Base-by-base conservation (phyloP, 106 monocot genomes). In the Platanthera guangdongensis region DNA sequence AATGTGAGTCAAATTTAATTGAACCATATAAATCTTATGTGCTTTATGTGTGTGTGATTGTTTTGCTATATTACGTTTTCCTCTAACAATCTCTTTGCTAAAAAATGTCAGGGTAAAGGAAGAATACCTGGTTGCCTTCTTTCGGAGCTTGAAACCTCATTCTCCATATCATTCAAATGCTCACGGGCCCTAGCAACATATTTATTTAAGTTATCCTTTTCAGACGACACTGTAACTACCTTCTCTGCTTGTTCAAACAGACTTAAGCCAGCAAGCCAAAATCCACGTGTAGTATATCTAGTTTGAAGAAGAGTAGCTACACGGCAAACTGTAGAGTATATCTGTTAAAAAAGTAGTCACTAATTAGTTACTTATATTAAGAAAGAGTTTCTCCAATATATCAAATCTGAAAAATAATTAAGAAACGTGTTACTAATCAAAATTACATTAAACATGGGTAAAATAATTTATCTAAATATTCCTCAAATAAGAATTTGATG, bases 241-340 rank as follows among this genome's bases (percentile, higher is more conserved):
- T 51, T 50, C 71, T 85, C 86, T 53, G 88, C 85, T 79, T 88
- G 88, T 83, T 92, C 83, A 85, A 99, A 99, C 5, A 99, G 87
- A 67, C 80, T 94, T 74, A 99, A 80, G 4, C 99, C 99, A 82
- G 87, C 81, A 69, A 82, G 79, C 99, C 99, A 99, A 78, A 99
- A 99, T 49, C 94, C 91, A 73, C 86, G 83, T 49, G 92, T 76
- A 18, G 94, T 94, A 69, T 94, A 92, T 82, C 99, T 86, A 55
- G 99, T 92, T 69, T 92, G 99, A 76, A 99, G 88, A 68, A 99
- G 51, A 45, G 92, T 94, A 25, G 89, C 89, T 45, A 99, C 99
- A 60, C 94, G 89, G 64, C 84, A 91, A 79, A 94, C 74, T 13
- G 94, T 79, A 74, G 89, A 77, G 81, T 92, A 94, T 73, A 99